These are phyloP conservation scores for Stephania yunnanensis DNA, from an alignment of 164 flowering plant genomes.

Conservation along the genomic window DNA sequence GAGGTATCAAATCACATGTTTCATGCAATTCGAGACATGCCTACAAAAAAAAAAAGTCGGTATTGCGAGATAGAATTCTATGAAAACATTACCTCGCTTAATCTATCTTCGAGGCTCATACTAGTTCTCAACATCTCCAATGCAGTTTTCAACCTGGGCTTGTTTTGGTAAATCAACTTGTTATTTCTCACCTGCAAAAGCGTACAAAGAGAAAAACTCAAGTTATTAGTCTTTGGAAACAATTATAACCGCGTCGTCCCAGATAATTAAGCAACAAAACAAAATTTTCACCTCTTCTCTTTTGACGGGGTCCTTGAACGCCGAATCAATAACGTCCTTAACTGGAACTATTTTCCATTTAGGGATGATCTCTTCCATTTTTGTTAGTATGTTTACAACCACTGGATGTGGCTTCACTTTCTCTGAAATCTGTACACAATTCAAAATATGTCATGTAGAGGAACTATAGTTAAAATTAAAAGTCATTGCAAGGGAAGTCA, in stretches of 20 bases:
- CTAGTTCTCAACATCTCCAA: constrained; percentile 90
- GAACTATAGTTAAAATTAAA: no score
- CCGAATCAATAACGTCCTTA: constrained; percentile 82
- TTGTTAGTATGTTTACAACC: constrained; percentile 68
- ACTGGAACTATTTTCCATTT: constrained; percentile 97
- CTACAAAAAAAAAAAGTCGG: no score
- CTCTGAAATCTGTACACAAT: constrained; percentile 70
- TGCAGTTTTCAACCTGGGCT: constrained; percentile 92
- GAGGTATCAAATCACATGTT: no score
- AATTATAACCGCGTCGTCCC: no score
- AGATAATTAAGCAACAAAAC: background rate
- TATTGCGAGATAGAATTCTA: no score
- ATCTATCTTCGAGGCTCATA: constrained; percentile 67
- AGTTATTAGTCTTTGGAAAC: no score
- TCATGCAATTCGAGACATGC: no score
- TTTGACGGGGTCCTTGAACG: constrained; percentile 86
- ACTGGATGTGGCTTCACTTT: constrained; percentile 94
- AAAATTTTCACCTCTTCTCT: constrained; percentile 62
- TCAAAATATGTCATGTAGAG: no score
- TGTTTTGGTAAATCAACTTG: constrained; percentile 84
- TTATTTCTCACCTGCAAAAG: constrained; percentile 59
- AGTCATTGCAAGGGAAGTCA: no score
- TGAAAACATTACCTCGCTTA: constrained; percentile 44
- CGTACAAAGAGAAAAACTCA: background rate
- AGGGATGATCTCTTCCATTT: constrained; percentile 81